phyloP scores from a whole-genome alignment of 2,329 filamentous ascomycete genomes.

The Lecanoromycetidae sp. region DNA sequence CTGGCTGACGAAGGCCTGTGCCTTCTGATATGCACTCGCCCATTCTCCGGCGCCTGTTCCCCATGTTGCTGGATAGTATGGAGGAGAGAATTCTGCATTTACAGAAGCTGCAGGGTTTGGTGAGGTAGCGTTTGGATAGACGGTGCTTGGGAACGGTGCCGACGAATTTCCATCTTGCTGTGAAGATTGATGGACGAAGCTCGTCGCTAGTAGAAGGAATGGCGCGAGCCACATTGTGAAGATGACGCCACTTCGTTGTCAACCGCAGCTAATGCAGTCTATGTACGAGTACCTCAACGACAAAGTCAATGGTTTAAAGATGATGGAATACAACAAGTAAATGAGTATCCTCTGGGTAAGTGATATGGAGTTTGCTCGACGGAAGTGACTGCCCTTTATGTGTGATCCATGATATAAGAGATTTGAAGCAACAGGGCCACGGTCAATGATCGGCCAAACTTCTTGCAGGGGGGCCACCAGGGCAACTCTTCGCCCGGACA shows the following conservation, averaged over 20 bases:
- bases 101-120: conserved; percentile 12
- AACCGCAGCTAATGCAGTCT: conserved; percentile 1
- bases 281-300: too few species aligned
- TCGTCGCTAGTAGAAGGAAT: conserved; percentile 8
- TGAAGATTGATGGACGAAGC: conserved; percentile 4
- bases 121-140: conserved; percentile 16
- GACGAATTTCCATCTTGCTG: conserved; percentile 15
- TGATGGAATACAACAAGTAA: not conserved
- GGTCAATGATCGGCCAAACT: too few species aligned
- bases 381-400: too few species aligned
- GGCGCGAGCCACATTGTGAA: conserved; percentile 10
- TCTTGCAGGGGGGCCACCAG: too few species aligned
- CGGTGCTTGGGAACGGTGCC: conserved; percentile 14
- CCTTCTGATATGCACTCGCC: conserved; percentile 63
- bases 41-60: conserved; percentile 62
- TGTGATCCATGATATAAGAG: not conserved
- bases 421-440: too few species aligned
- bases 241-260: not conserved
- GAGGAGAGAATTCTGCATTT: conserved; percentile 37
- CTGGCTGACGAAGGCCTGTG: conserved; percentile 67
- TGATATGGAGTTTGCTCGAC: not conserved
- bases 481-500: too few species aligned
- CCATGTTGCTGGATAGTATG: conserved; percentile 81
- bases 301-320: not conserved
- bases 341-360: not conserved